Evolutionary conservation across 768 basidiomycete species (phyloP).

Genomic region (Chiua virens): DNA sequence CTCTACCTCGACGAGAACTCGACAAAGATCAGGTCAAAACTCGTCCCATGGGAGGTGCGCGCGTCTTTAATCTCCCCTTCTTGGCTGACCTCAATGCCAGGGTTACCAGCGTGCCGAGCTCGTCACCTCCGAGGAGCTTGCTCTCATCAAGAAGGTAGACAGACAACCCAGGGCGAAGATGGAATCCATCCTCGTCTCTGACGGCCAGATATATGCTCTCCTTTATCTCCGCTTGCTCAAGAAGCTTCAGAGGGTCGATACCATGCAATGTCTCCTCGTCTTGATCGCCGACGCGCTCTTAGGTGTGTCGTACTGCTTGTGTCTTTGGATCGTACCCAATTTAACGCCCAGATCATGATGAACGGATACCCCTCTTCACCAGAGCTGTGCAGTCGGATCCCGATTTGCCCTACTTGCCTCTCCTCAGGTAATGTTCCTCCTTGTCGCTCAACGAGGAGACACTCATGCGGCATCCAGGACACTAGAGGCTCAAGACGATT

Average conservation of each 20-base stretch:
- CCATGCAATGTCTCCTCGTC: slow-evolving; percentile 84
- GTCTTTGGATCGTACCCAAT: neutral
- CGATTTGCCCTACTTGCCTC: slow-evolving; percentile 76
- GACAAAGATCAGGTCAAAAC: slow-evolving; percentile 84
- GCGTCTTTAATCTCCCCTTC: neutral
- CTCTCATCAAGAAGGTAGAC: slow-evolving; percentile 88
- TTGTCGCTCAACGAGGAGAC: neutral
- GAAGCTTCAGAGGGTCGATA: slow-evolving; percentile 80
- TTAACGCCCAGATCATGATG: slow-evolving; percentile 71
- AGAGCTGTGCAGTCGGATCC: slow-evolving; percentile 61
- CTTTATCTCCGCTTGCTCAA: slow-evolving; percentile 90
- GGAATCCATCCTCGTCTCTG: slow-evolving; percentile 77
- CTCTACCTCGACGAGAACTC: slow-evolving; percentile 85
- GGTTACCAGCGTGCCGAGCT: slow-evolving; percentile 94
- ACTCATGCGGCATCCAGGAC: slow-evolving; percentile 47
- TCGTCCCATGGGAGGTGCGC: slow-evolving; percentile 94
- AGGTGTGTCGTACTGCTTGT: slow-evolving; percentile 46
- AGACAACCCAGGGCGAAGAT: slow-evolving; percentile 71
- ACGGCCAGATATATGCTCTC: slow-evolving; percentile 80
- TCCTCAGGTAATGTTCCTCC: slow-evolving; percentile 58
- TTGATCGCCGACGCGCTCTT: slow-evolving; percentile 85
- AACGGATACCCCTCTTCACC: slow-evolving; percentile 77
- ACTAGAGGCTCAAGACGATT: slow-evolving; percentile 87
- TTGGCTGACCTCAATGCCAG: slow-evolving; percentile 41
- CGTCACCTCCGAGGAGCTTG: slow-evolving; percentile 83